phyloP scores from a whole-genome alignment of 768 basidiomycete genomes.

The Mycena indigotica region DNA sequence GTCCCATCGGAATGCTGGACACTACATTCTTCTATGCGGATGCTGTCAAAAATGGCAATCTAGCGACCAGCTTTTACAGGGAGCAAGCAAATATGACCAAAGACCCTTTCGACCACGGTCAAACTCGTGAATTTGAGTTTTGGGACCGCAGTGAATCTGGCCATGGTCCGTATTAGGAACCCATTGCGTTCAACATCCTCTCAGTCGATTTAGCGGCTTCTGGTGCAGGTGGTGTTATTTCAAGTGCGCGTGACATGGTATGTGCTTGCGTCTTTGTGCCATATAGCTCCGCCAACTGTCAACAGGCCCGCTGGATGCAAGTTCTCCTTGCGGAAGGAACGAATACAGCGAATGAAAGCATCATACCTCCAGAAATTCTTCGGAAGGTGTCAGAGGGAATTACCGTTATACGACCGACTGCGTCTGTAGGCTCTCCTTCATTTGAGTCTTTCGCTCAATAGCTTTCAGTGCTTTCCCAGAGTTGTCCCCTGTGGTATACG shows the following conservation, averaged over 20 bases:
- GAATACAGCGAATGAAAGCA: slow-evolving; percentile 8
- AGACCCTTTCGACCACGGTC: slow-evolving; percentile 11
- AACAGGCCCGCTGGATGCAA: no score
- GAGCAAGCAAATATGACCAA: slow-evolving; percentile 14
- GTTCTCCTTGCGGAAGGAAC: slow-evolving; percentile 16
- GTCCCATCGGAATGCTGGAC: slow-evolving; percentile 21
- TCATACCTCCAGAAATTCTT: slow-evolving; percentile 25
- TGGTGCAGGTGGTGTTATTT: slow-evolving; percentile 29
- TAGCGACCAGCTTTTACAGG: slow-evolving; percentile 13
- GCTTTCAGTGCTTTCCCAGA: slow-evolving; percentile 23
- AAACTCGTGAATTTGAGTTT: slow-evolving; percentile 2
- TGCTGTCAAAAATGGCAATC: slow-evolving; percentile 8
- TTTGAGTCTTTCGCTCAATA: no score
- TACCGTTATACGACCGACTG: slow-evolving; percentile 15
- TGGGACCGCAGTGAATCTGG: slow-evolving; percentile 11
- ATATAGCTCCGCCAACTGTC: neutral
- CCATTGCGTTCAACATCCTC: neutral
- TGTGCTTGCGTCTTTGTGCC: neutral
- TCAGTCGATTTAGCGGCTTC: slow-evolving; percentile 4
- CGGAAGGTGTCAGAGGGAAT: slow-evolving; percentile 21
- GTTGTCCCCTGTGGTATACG: slow-evolving; percentile 27
- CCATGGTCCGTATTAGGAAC: slow-evolving; percentile 1
- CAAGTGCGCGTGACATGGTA: slow-evolving; percentile 27
- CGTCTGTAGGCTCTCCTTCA: slow-evolving; percentile 17
- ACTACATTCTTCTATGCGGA: slow-evolving; percentile 19